Evolutionary conservation across 1,284 basidiomycete species (phyloP).

Genomic region (Mycosarcoma mackinlayi): DNA sequence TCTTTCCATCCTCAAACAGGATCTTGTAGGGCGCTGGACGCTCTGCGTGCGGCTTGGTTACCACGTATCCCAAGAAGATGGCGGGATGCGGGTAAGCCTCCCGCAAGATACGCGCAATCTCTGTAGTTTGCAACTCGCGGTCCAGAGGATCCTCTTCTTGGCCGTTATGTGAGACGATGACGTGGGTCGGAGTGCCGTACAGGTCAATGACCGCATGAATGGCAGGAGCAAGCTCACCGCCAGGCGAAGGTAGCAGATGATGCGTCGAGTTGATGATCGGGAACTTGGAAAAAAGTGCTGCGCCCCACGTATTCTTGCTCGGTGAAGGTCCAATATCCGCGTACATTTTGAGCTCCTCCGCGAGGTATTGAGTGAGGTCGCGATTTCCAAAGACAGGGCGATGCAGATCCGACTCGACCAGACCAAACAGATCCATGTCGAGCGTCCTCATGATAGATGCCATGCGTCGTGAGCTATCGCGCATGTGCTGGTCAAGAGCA

Average conservation of each 20-base stretch:
- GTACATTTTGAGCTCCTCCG: conserved; percentile 78
- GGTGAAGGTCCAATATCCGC: conserved; percentile 82
- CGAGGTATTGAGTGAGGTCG: conserved; percentile 71
- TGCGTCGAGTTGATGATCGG: conserved; percentile 90
- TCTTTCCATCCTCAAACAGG: conserved; percentile 70
- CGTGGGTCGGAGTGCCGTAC: conserved; percentile 81
- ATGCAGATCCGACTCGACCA: conserved; percentile 87
- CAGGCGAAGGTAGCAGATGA: conserved; percentile 86
- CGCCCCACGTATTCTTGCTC: conserved; percentile 86
- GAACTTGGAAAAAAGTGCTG: conserved; percentile 72
- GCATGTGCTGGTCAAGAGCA: conserved; percentile 63
- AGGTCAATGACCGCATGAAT: conserved; percentile 83
- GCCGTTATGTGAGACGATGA: conserved; percentile 90
- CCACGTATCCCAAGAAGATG: conserved; percentile 79
- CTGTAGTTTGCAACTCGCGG: conserved; percentile 85
- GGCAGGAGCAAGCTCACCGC: conserved; percentile 81
- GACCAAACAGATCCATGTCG: conserved; percentile 68
- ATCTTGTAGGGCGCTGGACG: conserved; percentile 87
- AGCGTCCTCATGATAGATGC: conserved; percentile 74
- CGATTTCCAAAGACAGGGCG: conserved; percentile 88
- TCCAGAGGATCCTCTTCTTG: conserved; percentile 90
- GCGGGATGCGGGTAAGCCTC: conserved; percentile 80
- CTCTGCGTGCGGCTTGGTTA: conserved; percentile 79
- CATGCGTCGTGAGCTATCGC: conserved; percentile 73
- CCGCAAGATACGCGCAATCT: conserved; percentile 83